Base-by-base conservation (phyloP, 805 yeast genomes). In the Zygoascus bituminiphila region DNA sequence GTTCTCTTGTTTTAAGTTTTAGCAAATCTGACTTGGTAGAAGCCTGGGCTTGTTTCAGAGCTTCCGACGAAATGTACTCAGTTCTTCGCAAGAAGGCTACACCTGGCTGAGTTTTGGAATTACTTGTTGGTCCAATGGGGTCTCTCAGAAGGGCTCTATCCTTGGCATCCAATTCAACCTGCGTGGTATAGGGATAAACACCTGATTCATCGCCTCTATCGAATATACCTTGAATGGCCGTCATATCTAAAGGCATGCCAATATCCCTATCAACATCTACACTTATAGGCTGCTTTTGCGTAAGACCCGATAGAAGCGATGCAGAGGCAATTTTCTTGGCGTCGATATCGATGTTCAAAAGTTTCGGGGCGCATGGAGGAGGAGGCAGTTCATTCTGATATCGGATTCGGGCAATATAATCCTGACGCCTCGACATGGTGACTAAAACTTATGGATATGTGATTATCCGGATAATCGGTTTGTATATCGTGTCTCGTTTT, bases 41-140 rank as follows among this genome's bases (percentile, higher is more conserved):
- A 45, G 55, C 52, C 21, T 54, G 58, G 2, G 61, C 53, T 25
- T 53, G 55, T 24, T 62, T 59, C 47, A 66, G 61, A 47, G 74
- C 74, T 45, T 78, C 81, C 33, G 84, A 79, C 9, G 95, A 77
- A 51, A 88, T 84, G 63, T 91, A 91, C 62, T 93, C 98, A 0
- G 98, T 91, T 69, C 98, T 81, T 70, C 97, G 81, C 62, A 91
- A 74, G 67, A 91, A 89, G n/a, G 86, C 75, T 12, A 85, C 84
- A 5, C 65, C 61, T 0, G 66, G 66, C 38, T 59, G 60, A 17
- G 62, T 51, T 33, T 57, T 59, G 5, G 57, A 33, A 5, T 52
- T 49, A 7, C 54, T 57, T 38, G 48, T 53, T 19, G 74, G 71
- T 21, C 75, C 72, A 2, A 76, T 78, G 21, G 96, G 95, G 62